Conservation (phyloP, 768 basidiomycete genomes). For the Mycena albidolilacea region DNA sequence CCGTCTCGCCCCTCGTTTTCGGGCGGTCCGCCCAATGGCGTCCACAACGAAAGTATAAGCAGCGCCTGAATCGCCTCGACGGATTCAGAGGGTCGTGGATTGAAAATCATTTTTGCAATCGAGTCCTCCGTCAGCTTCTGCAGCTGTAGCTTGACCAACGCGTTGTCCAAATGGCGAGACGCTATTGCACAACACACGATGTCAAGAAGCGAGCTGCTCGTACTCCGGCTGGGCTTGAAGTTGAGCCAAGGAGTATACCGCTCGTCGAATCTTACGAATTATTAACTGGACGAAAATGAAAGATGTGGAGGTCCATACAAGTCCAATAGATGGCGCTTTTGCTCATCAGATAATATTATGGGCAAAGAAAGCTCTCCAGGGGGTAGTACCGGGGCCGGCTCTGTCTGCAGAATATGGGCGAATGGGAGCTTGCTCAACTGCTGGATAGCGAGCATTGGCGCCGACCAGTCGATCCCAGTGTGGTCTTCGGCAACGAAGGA, state of each 20-base stretch:
- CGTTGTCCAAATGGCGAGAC: slow-evolving; percentile 55
- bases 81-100: slow-evolving; percentile 52
- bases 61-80: slow-evolving; percentile 57
- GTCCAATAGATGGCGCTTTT: slow-evolving; percentile 49
- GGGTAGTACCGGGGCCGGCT: slow-evolving; percentile 43
- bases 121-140: slow-evolving; percentile 55
- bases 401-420: slow-evolving; percentile 3
- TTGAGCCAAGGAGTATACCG: slow-evolving; percentile 62
- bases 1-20: slow-evolving; percentile 47
- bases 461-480: slow-evolving; percentile 52
- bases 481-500: slow-evolving; percentile 52
- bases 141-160: slow-evolving; percentile 39
- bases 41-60: slow-evolving; percentile 58
- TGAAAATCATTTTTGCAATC: slow-evolving; percentile 55
- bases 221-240: slow-evolving; percentile 50
- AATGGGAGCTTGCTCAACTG: slow-evolving; percentile 33
- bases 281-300: slow-evolving; percentile 47
- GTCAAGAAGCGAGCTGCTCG: slow-evolving; percentile 49
- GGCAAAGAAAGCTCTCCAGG: slow-evolving; percentile 46
- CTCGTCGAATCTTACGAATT: slow-evolving; percentile 58
- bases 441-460: slow-evolving; percentile 61
- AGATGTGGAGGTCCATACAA: slow-evolving; percentile 45
- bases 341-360: slow-evolving; percentile 50
- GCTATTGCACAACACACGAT: slow-evolving; percentile 59
- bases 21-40: slow-evolving; percentile 42